Evolutionary conservation across 306 rosid genomes (phyloP), one percentile per base, ranked within the genome.

Genomic region (Prunus mira): DNA sequence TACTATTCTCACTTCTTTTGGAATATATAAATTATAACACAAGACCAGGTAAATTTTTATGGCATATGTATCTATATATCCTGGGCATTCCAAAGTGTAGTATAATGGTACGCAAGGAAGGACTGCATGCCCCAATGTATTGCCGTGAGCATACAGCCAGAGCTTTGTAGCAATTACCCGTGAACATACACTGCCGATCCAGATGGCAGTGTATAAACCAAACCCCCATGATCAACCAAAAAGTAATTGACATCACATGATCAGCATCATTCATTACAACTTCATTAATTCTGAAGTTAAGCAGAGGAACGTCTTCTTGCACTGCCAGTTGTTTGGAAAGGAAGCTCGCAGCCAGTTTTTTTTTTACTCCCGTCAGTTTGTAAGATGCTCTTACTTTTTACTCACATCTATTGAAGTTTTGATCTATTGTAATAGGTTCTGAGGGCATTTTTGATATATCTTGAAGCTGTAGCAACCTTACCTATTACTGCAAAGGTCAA

Each of bases 121-220:
- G 38, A 32, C 38, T 32, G 7, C 61, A 67, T 41, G 68, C 69
- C 75, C 64, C 15, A 11, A 4, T 24, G 1, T 58, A 58, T 58
- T 58, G 64, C 64, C 64, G 3, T 58, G 18, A 24, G 24, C 18
- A 24, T 25, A 13, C 64, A 58, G 9, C 18, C 4, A 5, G 64
- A 12, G 34, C 15, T 24, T 58, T 25, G 6, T 62, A 25, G 34
- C 12, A 28, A 1, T 75, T 63, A 76, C 81, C 56, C 78, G 41
- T 27, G 28, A 27, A 27, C 28, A 27, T 27, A 27, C 28, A 27
- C 28, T 27, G 84, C 56, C 78, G 51, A 24, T 81, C 81, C 19
- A 70, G 6, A 64, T 81, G 84, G 12, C 81, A 76, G 18, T 81
- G 81, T 65, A 81, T 76, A 56, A 81, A 81, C 84, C 84, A 81